Evolutionary conservation across 495 filamentous ascomycete genomes (phyloP), one percentile per base, ranked within the genome.

Genomic region (Penicillium coprophilum): DNA sequence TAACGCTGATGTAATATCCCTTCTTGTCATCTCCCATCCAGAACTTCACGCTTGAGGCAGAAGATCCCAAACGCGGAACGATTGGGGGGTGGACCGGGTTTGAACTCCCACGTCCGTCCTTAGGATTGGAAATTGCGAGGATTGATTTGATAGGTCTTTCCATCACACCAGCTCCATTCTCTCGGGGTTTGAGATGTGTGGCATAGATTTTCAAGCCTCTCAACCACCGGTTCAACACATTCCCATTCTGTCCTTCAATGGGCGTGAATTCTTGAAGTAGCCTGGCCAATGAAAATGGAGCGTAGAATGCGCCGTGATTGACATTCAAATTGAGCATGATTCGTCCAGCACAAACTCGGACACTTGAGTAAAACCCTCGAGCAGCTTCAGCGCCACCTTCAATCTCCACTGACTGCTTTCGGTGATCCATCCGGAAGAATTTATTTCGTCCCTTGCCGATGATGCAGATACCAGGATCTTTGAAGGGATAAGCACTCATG

Each of bases 311-410:
- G 0, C 60, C 72, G 31, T 70, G 72, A 13, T 68, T 70, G 36
- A 78, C 71, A 49, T 81, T 79, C 34, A 83, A 38, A 51, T 83
- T 83, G 2, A 83, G 39, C 8, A 82, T 52, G 11, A 81, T 44
- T n/a, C 71, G 55, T 6, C 59, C 56, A 6, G 70, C 66, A 12
- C 71, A 63, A 2, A 73, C 63, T 12, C 80, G 69, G 10, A 81
- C 78, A 62, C 76, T 80, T 1, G 74, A 63, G 51, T 64, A 81
- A 64, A 73, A 81, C 0, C 80, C 80, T 15, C 79, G 74, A 17
- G 75, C 40, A 12, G 76, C 78, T 41, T 70, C 50, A 1, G 82
- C 60, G 0, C 78, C 78, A 9, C 38, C 58, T 6, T 6, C 19
- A 2, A 52, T 40, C 8, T 64, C 59, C 4, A 81, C 71, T 12